These are phyloP conservation scores for Purpureocillium takamizusanense DNA, from an alignment of 2,329 filamentous ascomycete species.

Conservation along the genomic window DNA sequence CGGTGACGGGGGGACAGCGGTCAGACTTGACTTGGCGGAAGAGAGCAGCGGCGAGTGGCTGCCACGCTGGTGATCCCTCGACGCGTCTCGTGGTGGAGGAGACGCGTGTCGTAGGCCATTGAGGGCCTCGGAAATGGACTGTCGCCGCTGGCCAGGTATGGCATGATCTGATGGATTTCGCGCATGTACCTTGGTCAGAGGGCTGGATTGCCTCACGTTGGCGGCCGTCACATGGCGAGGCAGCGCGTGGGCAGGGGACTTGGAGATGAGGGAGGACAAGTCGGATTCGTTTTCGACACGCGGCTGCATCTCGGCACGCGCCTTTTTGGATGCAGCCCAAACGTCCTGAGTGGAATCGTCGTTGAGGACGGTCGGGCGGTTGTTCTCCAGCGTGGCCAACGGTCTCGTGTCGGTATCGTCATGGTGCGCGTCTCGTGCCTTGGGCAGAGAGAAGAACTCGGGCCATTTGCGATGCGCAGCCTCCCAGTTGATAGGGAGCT, in stretches of 20 bases:
- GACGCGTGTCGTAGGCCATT: conserved; percentile 26
- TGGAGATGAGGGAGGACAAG: conserved; percentile 33
- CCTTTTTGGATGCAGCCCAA: conserved; percentile 29
- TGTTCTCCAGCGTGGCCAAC: conserved; percentile 28
- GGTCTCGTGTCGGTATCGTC: conserved; percentile 26
- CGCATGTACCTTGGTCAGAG: conserved; percentile 25
- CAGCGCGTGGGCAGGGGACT: conserved; percentile 22
- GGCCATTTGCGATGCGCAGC: conserved; percentile 42
- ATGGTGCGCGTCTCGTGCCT: conserved; percentile 18
- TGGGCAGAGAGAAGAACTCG: conserved; percentile 37
- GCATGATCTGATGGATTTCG: conserved; percentile 19
- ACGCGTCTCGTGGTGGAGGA: conserved; percentile 15
- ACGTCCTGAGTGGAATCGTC: conserved; percentile 34
- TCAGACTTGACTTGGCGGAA: conserved; percentile 30
- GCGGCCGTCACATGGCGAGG: conserved; percentile 13
- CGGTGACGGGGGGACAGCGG: conserved; percentile 30
- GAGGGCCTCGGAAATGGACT: conserved; percentile 23
- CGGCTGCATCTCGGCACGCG: conserved; percentile 42
- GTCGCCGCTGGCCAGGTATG: conserved; percentile 14
- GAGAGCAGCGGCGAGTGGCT: conserved; percentile 24
- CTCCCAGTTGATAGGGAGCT: conserved; percentile 33
- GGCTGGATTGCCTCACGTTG: conserved; percentile 25
- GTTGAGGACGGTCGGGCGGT: conserved; percentile 24
- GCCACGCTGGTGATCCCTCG: conserved; percentile 11
- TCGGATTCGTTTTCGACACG: conserved; percentile 45